These are phyloP conservation scores for Solanum paucissectum DNA, from an alignment of 257 asterid species.

Conservation along the genomic window DNA sequence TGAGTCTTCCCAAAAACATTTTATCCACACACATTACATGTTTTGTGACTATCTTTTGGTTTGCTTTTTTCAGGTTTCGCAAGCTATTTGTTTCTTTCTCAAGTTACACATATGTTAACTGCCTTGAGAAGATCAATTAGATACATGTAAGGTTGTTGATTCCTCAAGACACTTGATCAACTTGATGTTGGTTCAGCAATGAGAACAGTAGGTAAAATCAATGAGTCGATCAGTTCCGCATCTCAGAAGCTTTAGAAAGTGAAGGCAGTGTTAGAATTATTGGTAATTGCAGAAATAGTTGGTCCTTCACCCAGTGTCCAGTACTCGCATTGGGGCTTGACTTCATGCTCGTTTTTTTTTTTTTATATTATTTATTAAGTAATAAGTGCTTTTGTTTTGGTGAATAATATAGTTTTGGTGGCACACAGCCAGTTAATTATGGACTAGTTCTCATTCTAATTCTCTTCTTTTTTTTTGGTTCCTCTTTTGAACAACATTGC, in stretches of 20 bases:
- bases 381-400: neutral
- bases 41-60: neutral
- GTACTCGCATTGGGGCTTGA: neutral
- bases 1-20: neutral
- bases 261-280: neutral
- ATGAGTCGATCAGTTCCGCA: neutral
- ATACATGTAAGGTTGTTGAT: neutral
- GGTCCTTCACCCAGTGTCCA: neutral
- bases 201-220: neutral
- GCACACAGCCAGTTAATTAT: neutral
- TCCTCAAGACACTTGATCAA: neutral
- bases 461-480: neutral
- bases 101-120: constrained; percentile 69
- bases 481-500: neutral
- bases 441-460: neutral
- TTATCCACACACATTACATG: neutral
- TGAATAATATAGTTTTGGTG: neutral
- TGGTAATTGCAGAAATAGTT: neutral
- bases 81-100: constrained; percentile 81
- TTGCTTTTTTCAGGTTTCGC: constrained; percentile 58
- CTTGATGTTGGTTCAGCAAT: neutral
- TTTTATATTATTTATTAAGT: neutral
- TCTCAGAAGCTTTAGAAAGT: neutral
- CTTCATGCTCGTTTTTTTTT: neutral
- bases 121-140: constrained; percentile 41